A percentile compares a stretch with the other conserved stretches of the same genome.
phyloP scores from a whole-genome alignment of 306 rosid species.

The Coriaria nepalensis region DNA sequence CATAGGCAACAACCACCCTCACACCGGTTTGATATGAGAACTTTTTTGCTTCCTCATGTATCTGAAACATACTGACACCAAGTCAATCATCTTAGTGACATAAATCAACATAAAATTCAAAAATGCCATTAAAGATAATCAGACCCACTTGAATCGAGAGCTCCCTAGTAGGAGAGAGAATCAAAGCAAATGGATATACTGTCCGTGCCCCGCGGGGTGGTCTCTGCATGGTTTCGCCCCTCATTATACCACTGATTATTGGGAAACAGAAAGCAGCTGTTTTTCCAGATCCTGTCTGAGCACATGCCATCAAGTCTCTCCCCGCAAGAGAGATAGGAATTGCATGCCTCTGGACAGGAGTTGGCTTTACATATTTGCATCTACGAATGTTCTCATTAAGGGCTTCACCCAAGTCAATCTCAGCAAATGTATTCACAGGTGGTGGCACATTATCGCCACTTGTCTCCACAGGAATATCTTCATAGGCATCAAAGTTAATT shows the following conservation, averaged over 20 bases:
- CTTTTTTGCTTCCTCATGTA: conserved; percentile 64
- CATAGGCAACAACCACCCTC: conserved; percentile 88
- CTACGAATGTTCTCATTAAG: conserved; percentile 60
- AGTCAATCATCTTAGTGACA: neutral
- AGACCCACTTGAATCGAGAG: conserved; percentile 73
- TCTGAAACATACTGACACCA: conserved; percentile 34
- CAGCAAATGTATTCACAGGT: conserved; percentile 71
- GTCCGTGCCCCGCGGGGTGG: conserved; percentile 67
- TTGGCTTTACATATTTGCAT: conserved; percentile 78
- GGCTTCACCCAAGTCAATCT: conserved; percentile 75
- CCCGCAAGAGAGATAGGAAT: conserved; percentile 75
- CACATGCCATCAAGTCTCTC: conserved; percentile 86
- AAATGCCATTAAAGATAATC: neutral
- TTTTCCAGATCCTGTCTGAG: conserved; percentile 89
- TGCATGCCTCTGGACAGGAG: conserved; percentile 80
- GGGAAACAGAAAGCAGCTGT: conserved; percentile 94
- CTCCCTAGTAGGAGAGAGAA: conserved; percentile 91
- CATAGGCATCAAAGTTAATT: conserved; percentile 75
- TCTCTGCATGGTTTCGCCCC: conserved; percentile 45
- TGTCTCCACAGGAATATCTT: conserved; percentile 81
- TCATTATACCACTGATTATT: conserved; percentile 78
- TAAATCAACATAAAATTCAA: neutral
- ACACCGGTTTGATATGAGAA: conserved; percentile 72
- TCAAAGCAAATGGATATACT: conserved; percentile 72
- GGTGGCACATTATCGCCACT: conserved; percentile 68